Percentiles rank a stretch among this genome's conserved stretches.
phyloP scores from a whole-genome alignment of 2,329 filamentous ascomycete species.

The Colletotrichum melonis region DNA sequence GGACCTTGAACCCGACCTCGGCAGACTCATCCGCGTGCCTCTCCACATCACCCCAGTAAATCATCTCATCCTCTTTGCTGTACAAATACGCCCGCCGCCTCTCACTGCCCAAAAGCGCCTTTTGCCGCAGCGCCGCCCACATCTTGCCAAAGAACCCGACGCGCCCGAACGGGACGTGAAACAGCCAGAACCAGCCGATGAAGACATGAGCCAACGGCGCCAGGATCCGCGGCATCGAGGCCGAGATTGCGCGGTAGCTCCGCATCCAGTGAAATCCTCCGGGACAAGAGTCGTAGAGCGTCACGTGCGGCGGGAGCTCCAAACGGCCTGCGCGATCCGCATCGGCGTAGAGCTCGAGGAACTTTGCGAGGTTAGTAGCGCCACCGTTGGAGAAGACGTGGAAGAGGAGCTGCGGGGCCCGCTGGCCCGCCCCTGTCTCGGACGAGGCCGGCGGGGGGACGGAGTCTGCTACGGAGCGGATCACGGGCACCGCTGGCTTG shows the following conservation, averaged over 20 bases:
- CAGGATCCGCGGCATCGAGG: constrained; percentile 46
- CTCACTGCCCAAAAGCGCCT: constrained; percentile 48
- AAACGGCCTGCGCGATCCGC: constrained; percentile 36
- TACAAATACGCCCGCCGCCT: constrained; percentile 64
- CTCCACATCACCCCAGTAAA: constrained; percentile 60
- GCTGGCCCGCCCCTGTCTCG: background rate
- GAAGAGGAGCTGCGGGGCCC: constrained; percentile 49
- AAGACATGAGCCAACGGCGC: constrained; percentile 49
- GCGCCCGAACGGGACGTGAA: constrained; percentile 44
- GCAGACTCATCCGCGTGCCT: constrained; percentile 56
- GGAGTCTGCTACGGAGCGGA: constrained; percentile 47
- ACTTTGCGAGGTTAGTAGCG: constrained; percentile 51
- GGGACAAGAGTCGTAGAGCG: constrained; percentile 61
- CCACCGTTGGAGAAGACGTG: constrained; percentile 67
- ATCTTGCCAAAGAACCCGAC: constrained; percentile 46
- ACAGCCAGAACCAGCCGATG: constrained; percentile 46
- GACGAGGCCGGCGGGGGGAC: constrained; percentile 23
- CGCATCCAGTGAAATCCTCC: constrained; percentile 54
- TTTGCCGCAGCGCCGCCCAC: constrained; percentile 51
- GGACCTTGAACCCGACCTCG: constrained; percentile 52
- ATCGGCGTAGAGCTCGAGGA: constrained; percentile 49
- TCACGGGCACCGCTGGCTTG: constrained; percentile 51
- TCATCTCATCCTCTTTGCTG: constrained; percentile 58
- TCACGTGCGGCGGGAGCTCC: constrained; percentile 54
- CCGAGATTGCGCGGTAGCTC: constrained; percentile 52